phyloP scores from a whole-genome alignment of 2,329 filamentous ascomycete species.

The Fonsecaea pedrosoi region DNA sequence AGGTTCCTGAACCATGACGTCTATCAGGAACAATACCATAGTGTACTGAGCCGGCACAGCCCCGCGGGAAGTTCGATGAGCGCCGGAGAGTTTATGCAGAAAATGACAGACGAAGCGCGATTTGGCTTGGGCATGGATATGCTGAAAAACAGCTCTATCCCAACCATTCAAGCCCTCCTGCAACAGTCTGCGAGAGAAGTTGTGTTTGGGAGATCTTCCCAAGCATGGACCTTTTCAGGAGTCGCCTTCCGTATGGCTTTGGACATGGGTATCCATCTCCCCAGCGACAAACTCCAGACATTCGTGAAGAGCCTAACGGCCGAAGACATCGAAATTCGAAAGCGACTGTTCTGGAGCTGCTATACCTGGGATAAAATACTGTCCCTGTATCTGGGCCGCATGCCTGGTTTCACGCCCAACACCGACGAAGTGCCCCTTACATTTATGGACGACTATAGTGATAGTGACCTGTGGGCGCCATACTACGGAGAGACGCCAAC shows the following conservation, averaged over 20 bases:
- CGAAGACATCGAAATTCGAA: conserved; percentile 44
- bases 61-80: conserved; percentile 23
- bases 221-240: conserved; percentile 43
- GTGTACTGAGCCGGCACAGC: conserved; percentile 21
- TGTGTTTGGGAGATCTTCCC: conserved; percentile 41
- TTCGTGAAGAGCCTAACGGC: conserved; percentile 40
- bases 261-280: conserved; percentile 43
- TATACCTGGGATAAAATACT: conserved; percentile 46
- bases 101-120: conserved; percentile 39
- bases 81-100: conserved; percentile 35
- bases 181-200: conserved; percentile 43
- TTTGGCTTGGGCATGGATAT: conserved; percentile 42
- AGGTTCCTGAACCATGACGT: conserved; percentile 40
- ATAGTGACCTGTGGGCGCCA: conserved; percentile 42
- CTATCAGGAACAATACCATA: conserved; percentile 37
- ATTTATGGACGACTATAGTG: conserved; percentile 43
- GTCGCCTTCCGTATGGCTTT: conserved; percentile 45
- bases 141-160: conserved; percentile 41
- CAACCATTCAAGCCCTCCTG: conserved; percentile 43
- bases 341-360: conserved; percentile 44
- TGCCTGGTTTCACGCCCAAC: conserved; percentile 40
- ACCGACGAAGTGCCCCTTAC: conserved; percentile 38
- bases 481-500: conserved; percentile 41
- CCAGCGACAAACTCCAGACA: conserved; percentile 38
- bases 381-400: conserved; percentile 43